These are phyloP conservation scores for Mortierella sp. DNA, from an alignment of 371 early-diverging fungal species.

Conservation along the genomic window DNA sequence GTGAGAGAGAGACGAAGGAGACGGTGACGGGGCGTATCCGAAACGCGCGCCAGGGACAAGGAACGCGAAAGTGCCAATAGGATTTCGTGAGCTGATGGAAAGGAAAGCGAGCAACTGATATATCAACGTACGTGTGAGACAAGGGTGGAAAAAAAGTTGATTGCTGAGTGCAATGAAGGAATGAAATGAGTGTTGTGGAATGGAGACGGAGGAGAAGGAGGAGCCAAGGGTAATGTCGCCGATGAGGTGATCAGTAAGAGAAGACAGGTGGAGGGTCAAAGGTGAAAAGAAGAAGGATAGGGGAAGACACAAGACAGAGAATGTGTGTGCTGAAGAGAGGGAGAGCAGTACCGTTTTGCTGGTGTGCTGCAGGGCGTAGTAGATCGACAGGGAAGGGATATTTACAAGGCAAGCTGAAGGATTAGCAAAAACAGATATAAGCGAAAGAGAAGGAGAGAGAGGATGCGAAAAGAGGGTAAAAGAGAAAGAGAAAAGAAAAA, in stretches of 20 bases:
- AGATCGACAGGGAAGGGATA: neutral
- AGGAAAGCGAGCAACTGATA: neutral
- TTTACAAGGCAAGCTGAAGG: neutral
- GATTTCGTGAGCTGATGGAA: neutral
- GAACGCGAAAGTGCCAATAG: slow-evolving; percentile 21
- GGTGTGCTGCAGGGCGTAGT: neutral
- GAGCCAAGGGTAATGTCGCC: neutral
- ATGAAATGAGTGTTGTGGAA: neutral
- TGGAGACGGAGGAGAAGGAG: neutral
- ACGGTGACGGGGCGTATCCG: neutral
- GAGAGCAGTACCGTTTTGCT: neutral
- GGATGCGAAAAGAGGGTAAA: slow-evolving; percentile 9
- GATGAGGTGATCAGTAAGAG: neutral
- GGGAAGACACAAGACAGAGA: neutral
- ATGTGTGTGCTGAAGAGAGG: neutral
- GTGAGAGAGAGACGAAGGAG: slow-evolving; percentile 12
- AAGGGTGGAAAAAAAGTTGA: neutral
- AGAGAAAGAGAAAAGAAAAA: neutral
- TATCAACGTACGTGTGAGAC: neutral
- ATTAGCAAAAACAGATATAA: neutral
- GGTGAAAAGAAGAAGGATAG: neutral
- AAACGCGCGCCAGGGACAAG: neutral
- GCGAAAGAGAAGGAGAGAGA: neutral
- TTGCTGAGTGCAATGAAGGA: neutral
- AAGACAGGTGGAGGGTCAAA: neutral